Conservation (phyloP, 208 protist genomes). For the Trypanosoma lewisi region DNA sequence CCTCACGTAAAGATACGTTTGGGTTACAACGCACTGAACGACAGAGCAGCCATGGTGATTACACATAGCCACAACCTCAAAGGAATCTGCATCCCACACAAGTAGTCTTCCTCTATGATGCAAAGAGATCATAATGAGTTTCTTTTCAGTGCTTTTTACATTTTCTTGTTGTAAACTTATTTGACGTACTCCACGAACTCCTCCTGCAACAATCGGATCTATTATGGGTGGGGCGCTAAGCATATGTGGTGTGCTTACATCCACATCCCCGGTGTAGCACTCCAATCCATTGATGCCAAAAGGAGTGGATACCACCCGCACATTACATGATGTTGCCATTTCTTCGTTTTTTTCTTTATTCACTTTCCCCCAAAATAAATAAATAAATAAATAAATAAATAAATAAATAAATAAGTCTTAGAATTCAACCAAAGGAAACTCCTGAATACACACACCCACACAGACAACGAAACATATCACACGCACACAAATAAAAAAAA, state of each 20-base stretch:
- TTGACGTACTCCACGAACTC: constrained; percentile 27
- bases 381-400: constrained; percentile 2
- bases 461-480: too few relatives aligned
- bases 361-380: too few relatives aligned
- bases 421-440: too few relatives aligned
- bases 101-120: constrained; percentile 71
- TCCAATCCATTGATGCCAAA: constrained; percentile 65
- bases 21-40: constrained; percentile 49
- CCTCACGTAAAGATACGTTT: constrained; percentile 46
- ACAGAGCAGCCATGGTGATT: constrained; percentile 49
- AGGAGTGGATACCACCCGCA: constrained; percentile 53
- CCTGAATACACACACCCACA: too few relatives aligned
- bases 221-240: not conserved
- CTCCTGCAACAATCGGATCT: constrained; percentile 1
- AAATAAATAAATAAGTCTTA: too few relatives aligned
- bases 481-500: too few relatives aligned
- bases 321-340: constrained; percentile 22
- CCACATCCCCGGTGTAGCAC: constrained; percentile 26
- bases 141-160: not conserved
- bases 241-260: not conserved
- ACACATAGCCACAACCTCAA: constrained; percentile 41
- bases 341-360: not conserved
- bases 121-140: constrained; percentile 37
- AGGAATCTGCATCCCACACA: constrained; percentile 54
- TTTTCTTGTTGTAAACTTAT: constrained; percentile 13